Evolutionary conservation across 176 grass and related monocot species (phyloP).

Genomic region (Raddia distichophylla): DNA sequence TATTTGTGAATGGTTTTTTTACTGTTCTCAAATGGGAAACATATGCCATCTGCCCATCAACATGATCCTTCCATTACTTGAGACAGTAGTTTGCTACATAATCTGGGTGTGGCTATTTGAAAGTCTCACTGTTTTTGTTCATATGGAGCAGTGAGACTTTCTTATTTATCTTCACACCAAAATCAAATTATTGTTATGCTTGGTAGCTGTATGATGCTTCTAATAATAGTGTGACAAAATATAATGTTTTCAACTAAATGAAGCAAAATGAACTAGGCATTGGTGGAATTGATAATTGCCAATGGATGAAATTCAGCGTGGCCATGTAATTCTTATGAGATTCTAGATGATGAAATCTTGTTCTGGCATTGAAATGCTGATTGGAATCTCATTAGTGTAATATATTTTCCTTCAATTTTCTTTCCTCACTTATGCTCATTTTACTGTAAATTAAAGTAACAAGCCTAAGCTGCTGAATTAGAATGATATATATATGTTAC

Average conservation of each 20-base stretch:
- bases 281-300: neutral
- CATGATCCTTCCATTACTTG: slow-evolving; percentile 4
- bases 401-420: slow-evolving; percentile 24
- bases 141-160: neutral
- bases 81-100: neutral
- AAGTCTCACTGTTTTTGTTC: neutral
- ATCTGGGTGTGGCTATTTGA: slow-evolving; percentile 13
- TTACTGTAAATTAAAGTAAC: slow-evolving; percentile 1
- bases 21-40: neutral
- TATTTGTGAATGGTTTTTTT: neutral
- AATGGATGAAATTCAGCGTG: slow-evolving; percentile 18
- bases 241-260: neutral
- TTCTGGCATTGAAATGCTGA: neutral
- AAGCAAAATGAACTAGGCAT: neutral
- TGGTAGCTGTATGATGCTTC: neutral
- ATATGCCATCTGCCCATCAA: neutral
- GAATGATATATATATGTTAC: neutral
- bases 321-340: neutral
- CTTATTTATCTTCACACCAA: slow-evolving; percentile 9
- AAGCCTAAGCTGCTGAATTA: slow-evolving; percentile 11
- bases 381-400: neutral
- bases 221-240: neutral
- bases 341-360: neutral
- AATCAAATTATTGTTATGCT: slow-evolving; percentile 14
- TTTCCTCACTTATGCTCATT: slow-evolving; percentile 33